Evolutionary conservation across 805 yeast genomes (phyloP), one percentile per base, ranked within the genome.

Genomic region (Clavispora vitiphila): DNA sequence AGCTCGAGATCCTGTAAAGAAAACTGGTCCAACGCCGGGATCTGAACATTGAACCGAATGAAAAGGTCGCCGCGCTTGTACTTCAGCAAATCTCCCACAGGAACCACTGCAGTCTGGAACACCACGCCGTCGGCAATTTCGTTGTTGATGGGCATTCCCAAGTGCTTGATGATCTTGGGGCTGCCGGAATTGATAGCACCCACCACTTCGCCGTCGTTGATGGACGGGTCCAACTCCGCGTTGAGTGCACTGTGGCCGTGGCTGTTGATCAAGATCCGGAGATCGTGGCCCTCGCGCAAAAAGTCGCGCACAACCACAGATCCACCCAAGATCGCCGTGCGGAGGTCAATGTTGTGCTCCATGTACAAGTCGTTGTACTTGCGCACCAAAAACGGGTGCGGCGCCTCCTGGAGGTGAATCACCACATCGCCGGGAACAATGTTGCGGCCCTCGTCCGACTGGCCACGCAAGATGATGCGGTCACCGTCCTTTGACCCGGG

Each of bases 401-500:
- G 51, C 36, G 66, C 44, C 49, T 74, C 73, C 29, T 68, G 67
- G 19, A 83, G 57, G 1, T 74, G 76, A 8, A 83, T 72, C 3
- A 81, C 62, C 6, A 83, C 82, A 56, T 83, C 86, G 2, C 90
- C 90, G 0, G 89, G 84, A 3, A 74, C 61, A 3, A 78, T 62
- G 45, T 72, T 68, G 15, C 74, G 57, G 0, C 79, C 83, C 57
- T 82, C 84, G 53, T 83, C 89, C 0, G 82, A 86, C 51, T 77
- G 81, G 5, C 80, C 77, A n/a, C 71, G 63, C 16, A 81, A 60
- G 1, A 78, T 63, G 15, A 81, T 69, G 35, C 65, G 61, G 46
- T 78, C 79, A 0, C 81, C 80, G 38, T 73, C 57, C 32, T 62
- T 60, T 31, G 78, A 65, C 2, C 90, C 90, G 3, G 80, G 78